A percentile compares a stretch with the other conserved stretches of the same genome.
These are phyloP conservation scores for Aspergillus avenaceus DNA, from an alignment of 495 filamentous ascomycete genomes.

Conservation along the genomic window DNA sequence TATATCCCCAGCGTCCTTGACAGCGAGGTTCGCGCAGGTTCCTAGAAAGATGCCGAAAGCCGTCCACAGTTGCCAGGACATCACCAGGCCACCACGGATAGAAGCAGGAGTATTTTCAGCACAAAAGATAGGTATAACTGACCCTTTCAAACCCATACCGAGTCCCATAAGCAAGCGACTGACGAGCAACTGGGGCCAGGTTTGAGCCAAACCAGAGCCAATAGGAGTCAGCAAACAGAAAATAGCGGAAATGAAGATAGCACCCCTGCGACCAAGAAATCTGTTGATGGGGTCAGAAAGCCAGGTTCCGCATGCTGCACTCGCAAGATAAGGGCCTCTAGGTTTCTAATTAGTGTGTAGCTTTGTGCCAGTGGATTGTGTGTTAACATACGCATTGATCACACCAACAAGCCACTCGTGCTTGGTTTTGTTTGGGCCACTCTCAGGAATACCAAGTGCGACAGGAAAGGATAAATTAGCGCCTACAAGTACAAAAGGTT, in stretches of 20 bases:
- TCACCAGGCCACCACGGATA: slow-evolving; percentile 75
- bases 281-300: slow-evolving; percentile 56
- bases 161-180: slow-evolving; percentile 57
- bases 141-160: slow-evolving; percentile 62
- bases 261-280: slow-evolving; percentile 52
- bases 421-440: slow-evolving; percentile 19
- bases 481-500: no score
- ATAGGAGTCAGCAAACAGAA: slow-evolving; percentile 58
- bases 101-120: slow-evolving; percentile 72
- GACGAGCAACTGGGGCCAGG: slow-evolving; percentile 56
- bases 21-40: slow-evolving; percentile 64
- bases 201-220: slow-evolving; percentile 51
- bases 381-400: slow-evolving; percentile 52
- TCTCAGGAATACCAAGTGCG: slow-evolving; percentile 53
- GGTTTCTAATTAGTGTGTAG: slow-evolving; percentile 19
- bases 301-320: slow-evolving; percentile 52
- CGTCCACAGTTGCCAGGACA: slow-evolving; percentile 79
- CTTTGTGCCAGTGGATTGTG: not conserved
- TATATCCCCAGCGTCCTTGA: slow-evolving; percentile 49
- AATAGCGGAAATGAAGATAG: slow-evolving; percentile 57
- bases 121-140: slow-evolving; percentile 65
- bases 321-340: slow-evolving; percentile 36
- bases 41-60: slow-evolving; percentile 78
- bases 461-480: slow-evolving; percentile 61
- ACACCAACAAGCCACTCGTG: slow-evolving; percentile 61